Conservation (phyloP, 1,284 basidiomycete genomes). For the Ustilago xerochloae region DNA sequence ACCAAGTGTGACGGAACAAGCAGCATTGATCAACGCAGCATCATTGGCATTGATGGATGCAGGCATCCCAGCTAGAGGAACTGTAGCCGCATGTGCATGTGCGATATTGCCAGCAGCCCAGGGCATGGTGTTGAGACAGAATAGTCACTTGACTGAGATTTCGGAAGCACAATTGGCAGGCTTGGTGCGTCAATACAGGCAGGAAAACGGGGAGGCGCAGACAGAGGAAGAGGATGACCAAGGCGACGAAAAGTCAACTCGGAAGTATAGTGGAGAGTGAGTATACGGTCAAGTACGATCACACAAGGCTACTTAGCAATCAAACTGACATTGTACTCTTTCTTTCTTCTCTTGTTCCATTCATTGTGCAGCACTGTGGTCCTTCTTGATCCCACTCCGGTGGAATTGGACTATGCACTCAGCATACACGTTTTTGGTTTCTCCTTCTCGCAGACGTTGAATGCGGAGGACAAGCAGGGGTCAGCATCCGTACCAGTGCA, state of each 20-base stretch:
- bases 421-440: constrained; percentile 63
- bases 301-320: neutral
- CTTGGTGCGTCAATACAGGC: constrained; percentile 34
- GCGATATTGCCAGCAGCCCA: constrained; percentile 70
- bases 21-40: constrained; percentile 73
- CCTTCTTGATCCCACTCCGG: constrained; percentile 57
- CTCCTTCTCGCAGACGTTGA: constrained; percentile 46
- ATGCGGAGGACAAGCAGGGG: constrained; percentile 8
- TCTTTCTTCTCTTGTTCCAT: neutral
- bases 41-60: constrained; percentile 70
- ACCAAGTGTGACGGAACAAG: constrained; percentile 67
- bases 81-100: constrained; percentile 70
- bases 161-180: constrained; percentile 29
- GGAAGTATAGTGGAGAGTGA: constrained; percentile 34
- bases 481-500: constrained; percentile 1
- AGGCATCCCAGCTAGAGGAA: constrained; percentile 69
- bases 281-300: neutral
- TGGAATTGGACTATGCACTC: constrained; percentile 51
- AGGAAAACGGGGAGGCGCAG: constrained; percentile 17
- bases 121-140: constrained; percentile 39
- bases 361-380: constrained; percentile 45
- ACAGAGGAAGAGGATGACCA: constrained; percentile 25
- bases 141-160: constrained; percentile 32
- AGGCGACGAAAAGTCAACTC: constrained; percentile 10
- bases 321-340: neutral